Conservation (phyloP, 192 early-diverging fungal genomes). For the Podila verticillata region DNA sequence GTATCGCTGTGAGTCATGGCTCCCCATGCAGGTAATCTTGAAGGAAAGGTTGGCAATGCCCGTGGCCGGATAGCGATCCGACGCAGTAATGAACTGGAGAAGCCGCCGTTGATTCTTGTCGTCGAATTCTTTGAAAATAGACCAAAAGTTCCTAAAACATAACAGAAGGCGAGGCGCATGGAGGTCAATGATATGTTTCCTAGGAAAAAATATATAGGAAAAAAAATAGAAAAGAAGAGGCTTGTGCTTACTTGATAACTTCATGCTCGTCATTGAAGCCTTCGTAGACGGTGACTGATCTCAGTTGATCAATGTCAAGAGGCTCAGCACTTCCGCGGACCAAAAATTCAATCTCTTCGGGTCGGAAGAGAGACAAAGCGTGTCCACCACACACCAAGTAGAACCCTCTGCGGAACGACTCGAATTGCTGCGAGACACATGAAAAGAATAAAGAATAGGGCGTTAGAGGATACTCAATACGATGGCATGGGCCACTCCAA, state of each 20-base stretch:
- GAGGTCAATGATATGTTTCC: neutral
- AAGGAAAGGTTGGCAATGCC: constrained; percentile 73
- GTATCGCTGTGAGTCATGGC: constrained; percentile 66
- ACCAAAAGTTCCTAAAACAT: constrained; percentile 75
- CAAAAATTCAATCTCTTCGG: constrained; percentile 92
- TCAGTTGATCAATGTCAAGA: constrained; percentile 65
- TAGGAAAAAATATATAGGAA: neutral
- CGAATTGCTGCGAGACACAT: constrained; percentile 69
- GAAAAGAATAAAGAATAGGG: constrained; percentile 5
- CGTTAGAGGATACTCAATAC: neutral
- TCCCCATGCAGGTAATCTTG: constrained; percentile 78
- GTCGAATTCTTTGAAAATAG: constrained; percentile 73
- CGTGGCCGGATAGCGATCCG: constrained; percentile 89
- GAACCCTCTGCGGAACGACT: constrained; percentile 87
- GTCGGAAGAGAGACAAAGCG: constrained; percentile 85
- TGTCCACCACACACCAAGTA: constrained; percentile 90
- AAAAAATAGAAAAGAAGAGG: neutral
- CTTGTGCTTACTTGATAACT: constrained; percentile 65
- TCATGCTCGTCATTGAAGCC: constrained; percentile 67
- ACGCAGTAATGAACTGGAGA: constrained; percentile 90
- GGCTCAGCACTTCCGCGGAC: constrained; percentile 85
- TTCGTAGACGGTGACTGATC: constrained; percentile 64
- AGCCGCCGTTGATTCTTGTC: constrained; percentile 75
- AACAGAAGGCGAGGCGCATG: too few species aligned
- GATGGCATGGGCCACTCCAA: neutral